Percentiles rank a stretch among this genome's conserved stretches.
Evolutionary conservation across 192 early-diverging fungal species (phyloP).

Genomic region (Irineochytrium annulatum): DNA sequence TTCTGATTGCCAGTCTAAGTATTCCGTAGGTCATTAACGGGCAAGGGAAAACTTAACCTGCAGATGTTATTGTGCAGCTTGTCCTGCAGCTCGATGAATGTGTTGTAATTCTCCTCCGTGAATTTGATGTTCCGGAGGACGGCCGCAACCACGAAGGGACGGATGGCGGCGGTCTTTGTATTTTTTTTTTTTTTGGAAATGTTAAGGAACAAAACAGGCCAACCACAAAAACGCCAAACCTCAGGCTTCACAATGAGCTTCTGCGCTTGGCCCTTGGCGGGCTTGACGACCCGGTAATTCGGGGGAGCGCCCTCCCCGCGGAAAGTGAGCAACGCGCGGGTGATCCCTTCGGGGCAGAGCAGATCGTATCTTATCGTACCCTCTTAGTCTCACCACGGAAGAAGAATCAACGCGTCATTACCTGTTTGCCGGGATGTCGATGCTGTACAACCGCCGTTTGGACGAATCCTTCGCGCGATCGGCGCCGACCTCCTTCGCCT

Average conservation of each 20-base stretch:
- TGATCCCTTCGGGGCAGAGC: constrained; percentile 93
- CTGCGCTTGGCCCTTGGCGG: constrained; percentile 51
- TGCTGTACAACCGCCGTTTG: constrained; percentile 82
- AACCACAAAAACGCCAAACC: constrained; percentile 33
- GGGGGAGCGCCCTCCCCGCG: constrained; percentile 68
- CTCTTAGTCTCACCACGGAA: constrained; percentile 1
- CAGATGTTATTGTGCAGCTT: constrained; percentile 98
- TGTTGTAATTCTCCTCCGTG: constrained; percentile 78
- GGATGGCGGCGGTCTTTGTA: constrained; percentile 70
- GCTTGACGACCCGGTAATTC: constrained; percentile 56
- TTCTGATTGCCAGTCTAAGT: constrained; percentile 40
- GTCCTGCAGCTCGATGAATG: constrained; percentile 97
- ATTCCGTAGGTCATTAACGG: constrained; percentile 2
- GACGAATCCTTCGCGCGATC: constrained; percentile 49
- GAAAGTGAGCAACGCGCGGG: constrained; percentile 82
- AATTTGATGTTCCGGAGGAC: constrained; percentile 85
- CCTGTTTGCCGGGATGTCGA: constrained; percentile 97
- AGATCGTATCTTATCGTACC: constrained; percentile 81
- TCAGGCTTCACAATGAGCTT: constrained; percentile 67
- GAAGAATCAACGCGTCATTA: not conserved
- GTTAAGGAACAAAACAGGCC: not conserved
- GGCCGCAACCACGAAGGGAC: constrained; percentile 85
- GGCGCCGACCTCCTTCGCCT: constrained; percentile 57
- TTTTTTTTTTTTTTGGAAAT: not conserved
- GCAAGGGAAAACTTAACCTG: constrained; percentile 43